phyloP scores from a whole-genome alignment of 768 basidiomycete species.

The Dacryopinax spathularia region DNA sequence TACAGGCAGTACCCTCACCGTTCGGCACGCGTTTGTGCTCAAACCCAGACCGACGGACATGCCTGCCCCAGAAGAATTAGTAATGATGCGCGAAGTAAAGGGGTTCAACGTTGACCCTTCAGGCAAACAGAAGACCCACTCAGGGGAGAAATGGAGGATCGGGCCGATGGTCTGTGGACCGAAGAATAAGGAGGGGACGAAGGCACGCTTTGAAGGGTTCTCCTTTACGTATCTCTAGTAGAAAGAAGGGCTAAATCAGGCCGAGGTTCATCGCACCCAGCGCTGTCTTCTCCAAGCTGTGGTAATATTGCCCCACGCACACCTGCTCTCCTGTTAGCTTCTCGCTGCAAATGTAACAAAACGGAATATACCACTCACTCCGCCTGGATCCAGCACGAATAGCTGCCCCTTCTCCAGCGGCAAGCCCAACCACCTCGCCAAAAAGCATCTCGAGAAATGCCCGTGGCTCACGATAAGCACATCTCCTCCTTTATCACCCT shows the following conservation, averaged over 20 bases:
- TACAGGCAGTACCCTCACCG: neutral
- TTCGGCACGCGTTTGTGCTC: neutral
- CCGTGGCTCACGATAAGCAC: conserved; percentile 1
- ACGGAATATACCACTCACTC: neutral
- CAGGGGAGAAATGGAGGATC: neutral
- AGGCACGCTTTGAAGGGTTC: neutral
- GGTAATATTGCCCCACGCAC: neutral
- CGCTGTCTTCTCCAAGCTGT: neutral
- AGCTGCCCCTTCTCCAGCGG: neutral
- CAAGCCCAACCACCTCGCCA: neutral
- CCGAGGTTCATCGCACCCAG: conserved; percentile 3
- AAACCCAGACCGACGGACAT: neutral
- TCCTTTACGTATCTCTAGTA: neutral
- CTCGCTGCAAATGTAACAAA: neutral
- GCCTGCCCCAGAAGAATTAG: neutral
- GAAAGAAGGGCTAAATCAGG: neutral
- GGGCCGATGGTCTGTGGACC: neutral
- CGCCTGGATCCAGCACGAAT: neutral
- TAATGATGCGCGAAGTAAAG: conserved; percentile 2
- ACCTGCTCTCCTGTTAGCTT: neutral
- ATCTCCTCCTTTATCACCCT: neutral
- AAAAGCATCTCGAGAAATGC: neutral
- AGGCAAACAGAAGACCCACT: neutral
- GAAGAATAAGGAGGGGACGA: neutral
- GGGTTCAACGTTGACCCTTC: neutral